These are phyloP conservation scores for Colletotrichum falcatum DNA, from an alignment of 2,329 filamentous ascomycete species.

Conservation along the genomic window DNA sequence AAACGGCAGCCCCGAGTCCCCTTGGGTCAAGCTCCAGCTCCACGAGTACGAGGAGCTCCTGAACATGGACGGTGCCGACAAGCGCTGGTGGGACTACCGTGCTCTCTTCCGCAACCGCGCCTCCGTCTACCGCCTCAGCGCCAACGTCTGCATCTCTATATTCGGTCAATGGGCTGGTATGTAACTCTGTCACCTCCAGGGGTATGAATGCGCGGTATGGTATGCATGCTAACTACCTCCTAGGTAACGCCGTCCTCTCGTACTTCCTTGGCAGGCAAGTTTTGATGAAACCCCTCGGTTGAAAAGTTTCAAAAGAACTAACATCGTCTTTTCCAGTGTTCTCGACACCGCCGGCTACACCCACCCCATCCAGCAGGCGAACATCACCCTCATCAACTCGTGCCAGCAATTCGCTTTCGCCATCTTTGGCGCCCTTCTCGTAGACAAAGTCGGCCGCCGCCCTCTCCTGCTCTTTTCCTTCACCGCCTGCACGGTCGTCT, in stretches of 20 bases:
- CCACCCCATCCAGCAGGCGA: slow-evolving; percentile 53
- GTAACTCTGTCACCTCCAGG: slow-evolving; percentile 18
- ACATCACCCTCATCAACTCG: slow-evolving; percentile 65
- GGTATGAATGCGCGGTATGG: too few relatives aligned
- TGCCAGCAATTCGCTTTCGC: slow-evolving; percentile 63
- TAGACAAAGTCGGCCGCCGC: slow-evolving; percentile 64
- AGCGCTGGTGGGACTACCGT: slow-evolving; percentile 62
- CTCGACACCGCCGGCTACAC: slow-evolving; percentile 63
- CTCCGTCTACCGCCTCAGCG: slow-evolving; percentile 57
- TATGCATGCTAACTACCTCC: too few relatives aligned
- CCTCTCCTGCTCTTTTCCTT: slow-evolving; percentile 64
- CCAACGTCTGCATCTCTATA: slow-evolving; percentile 56
- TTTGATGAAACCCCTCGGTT: too few relatives aligned
- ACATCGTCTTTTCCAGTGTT: slow-evolving; percentile 47
- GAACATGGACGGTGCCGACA: slow-evolving; percentile 57
- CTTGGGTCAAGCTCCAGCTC: slow-evolving; percentile 60
- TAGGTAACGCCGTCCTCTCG: slow-evolving; percentile 48
- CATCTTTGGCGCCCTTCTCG: slow-evolving; percentile 61
- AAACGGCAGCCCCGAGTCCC: slow-evolving; percentile 56
- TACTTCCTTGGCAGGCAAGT: slow-evolving; percentile 59
- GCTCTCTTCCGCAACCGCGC: slow-evolving; percentile 57
- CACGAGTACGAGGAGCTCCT: slow-evolving; percentile 58
- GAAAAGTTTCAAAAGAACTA: too few relatives aligned
- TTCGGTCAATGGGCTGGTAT: slow-evolving; percentile 62
- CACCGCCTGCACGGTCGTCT: slow-evolving; percentile 60